Percentiles rank a stretch among this genome's conserved stretches.
Conservation (phyloP, 208 protist genomes). For the Wallacemonas sp. region DNA sequence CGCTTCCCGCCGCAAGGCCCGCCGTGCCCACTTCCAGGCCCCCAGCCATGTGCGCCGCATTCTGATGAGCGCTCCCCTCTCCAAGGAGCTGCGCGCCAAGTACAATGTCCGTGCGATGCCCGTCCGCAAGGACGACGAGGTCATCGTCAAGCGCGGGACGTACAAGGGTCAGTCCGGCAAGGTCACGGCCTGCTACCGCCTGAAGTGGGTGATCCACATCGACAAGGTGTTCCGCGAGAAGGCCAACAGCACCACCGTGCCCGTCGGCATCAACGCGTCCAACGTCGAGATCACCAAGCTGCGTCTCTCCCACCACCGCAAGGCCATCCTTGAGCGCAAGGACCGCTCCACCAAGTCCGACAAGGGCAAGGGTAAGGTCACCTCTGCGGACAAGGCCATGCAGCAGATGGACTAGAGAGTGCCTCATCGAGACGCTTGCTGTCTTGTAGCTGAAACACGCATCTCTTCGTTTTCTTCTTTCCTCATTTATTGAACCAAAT, state of each 20-base stretch:
- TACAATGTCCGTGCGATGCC: constrained; percentile 98
- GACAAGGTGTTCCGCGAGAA: constrained; percentile 98
- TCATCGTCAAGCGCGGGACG: constrained; percentile 95
- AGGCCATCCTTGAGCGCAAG: constrained; percentile 96
- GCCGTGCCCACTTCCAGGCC: constrained; percentile 99
- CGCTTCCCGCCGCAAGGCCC: constrained; percentile 95
- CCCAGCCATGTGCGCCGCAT: constrained; percentile 95
- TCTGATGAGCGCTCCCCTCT: constrained; percentile 98
- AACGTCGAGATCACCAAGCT: constrained; percentile 99
- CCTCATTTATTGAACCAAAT: constrained; percentile 22
- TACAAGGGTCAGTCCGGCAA: constrained; percentile 98
- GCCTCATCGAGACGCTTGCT: background rate
- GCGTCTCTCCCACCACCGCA: constrained; percentile 98
- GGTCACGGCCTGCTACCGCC: constrained; percentile 97
- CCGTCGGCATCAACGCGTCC: constrained; percentile 97
- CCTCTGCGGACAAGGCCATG: constrained; percentile 91
- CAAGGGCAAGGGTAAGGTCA: constrained; percentile 94
- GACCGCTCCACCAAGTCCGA: constrained; percentile 85
- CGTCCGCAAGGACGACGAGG: constrained; percentile 99
- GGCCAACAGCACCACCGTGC: constrained; percentile 92
- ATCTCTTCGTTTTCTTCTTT: constrained; percentile 22
- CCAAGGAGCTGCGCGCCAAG: constrained; percentile 98
- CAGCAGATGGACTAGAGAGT: constrained; percentile 90
- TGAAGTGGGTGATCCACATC: constrained; percentile 99
- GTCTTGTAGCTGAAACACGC: constrained; percentile 22